Conservation (phyloP, 1,284 basidiomycete species). For the Sporisorium scitamineum region DNA sequence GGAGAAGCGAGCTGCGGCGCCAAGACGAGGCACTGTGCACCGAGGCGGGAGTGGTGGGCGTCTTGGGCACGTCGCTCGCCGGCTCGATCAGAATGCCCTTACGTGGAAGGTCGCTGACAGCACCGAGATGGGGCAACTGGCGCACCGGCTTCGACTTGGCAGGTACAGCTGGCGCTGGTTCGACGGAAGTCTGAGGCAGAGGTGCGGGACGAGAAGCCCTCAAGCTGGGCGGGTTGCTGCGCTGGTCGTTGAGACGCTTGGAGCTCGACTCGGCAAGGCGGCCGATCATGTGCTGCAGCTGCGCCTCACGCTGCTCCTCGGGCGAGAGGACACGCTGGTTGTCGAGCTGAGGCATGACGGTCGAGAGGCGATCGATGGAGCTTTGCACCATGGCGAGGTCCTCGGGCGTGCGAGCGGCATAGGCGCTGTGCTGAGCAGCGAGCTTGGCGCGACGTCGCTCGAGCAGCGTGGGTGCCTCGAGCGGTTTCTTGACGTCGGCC, state of each 20-base stretch:
- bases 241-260: conserved; percentile 49
- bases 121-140: not conserved
- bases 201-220: conserved; percentile 25
- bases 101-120: not conserved
- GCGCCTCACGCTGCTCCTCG: conserved; percentile 30
- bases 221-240: conserved; percentile 35
- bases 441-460: conserved; percentile 50
- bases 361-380: conserved; percentile 53
- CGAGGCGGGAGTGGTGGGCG: conserved; percentile 24
- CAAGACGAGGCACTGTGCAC: conserved; percentile 21
- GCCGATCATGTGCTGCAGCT: conserved; percentile 39
- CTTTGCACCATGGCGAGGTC: conserved; percentile 54
- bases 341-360: conserved; percentile 52
- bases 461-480: conserved; percentile 34
- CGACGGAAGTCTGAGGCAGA: conserved; percentile 2
- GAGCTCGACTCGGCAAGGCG: conserved; percentile 29
- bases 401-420: conserved; percentile 49
- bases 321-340: conserved; percentile 53
- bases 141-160: not conserved
- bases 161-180: not conserved
- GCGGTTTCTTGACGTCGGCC: conserved; percentile 19
- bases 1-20: conserved; percentile 24
- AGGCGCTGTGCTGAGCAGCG: conserved; percentile 45
- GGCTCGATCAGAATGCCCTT: not conserved
- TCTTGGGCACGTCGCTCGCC: conserved; percentile 16